Evolutionary conservation across 1,284 basidiomycete genomes (phyloP).

Genomic region (Puccinia polysora): DNA sequence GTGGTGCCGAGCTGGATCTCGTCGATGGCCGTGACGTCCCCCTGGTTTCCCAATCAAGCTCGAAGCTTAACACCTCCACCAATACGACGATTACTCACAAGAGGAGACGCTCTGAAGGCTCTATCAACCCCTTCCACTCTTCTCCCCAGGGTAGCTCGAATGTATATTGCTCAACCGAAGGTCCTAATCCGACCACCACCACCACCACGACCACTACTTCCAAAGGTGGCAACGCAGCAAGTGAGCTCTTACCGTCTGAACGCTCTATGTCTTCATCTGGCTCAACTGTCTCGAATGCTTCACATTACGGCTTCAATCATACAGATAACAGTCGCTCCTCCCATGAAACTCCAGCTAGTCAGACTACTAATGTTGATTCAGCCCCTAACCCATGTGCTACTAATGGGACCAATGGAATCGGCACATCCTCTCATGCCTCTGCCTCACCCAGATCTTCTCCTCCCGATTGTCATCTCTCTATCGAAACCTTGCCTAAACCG

Average conservation of each 20-base stretch:
- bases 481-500: slow-evolving; percentile 30
- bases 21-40: background rate
- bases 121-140: slow-evolving; percentile 6
- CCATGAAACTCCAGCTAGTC: slow-evolving; percentile 14
- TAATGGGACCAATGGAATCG: slow-evolving; percentile 1
- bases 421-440: slow-evolving; percentile 4
- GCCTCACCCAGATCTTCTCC: slow-evolving; percentile 38
- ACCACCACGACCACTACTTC: too few species aligned
- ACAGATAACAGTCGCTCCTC: slow-evolving; percentile 31
- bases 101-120: slow-evolving; percentile 24
- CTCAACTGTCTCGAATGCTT: slow-evolving; percentile 41
- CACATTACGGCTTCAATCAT: slow-evolving; percentile 40
- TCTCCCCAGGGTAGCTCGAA: slow-evolving; percentile 26
- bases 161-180: slow-evolving; percentile 3
- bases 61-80: background rate
- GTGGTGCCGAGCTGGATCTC: slow-evolving; percentile 35
- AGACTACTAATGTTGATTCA: slow-evolving; percentile 2
- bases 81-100: slow-evolving; percentile 15
- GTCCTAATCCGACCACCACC: background rate
- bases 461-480: background rate
- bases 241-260: slow-evolving; percentile 42
- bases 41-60: background rate
- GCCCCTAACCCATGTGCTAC: background rate
- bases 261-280: slow-evolving; percentile 42
- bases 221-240: slow-evolving; percentile 36